Evolutionary conservation across 352 stramenopile species (phyloP), one percentile per base, ranked within the genome.

Genomic region (Phytophthora pistaciae): DNA sequence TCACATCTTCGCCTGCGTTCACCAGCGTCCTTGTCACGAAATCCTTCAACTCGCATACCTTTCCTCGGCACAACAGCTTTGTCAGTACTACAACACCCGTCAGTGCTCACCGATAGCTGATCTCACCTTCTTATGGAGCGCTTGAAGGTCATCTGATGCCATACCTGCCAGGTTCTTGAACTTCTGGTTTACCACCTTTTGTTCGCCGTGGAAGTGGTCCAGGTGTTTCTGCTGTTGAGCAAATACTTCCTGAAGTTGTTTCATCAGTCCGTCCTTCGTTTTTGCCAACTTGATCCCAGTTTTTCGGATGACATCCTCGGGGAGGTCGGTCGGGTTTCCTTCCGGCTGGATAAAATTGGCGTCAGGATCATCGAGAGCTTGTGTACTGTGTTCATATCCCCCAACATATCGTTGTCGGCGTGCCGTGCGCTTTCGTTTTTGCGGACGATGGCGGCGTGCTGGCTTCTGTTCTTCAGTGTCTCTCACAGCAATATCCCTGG

Each of bases 301-400:
- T 60, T 91, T 79, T 59, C 85, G 68, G 8, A 80, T 72, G 2
- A 97, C 85, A 68, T 97, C 91, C 0, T 96, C 80, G 0, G 91
- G 91, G 46, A 97, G 75, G 16, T 88, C 83, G 27, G 77, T 72
- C 20, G 89, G 75, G 36, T 96, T 85, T 31, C 91, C 89, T 73
- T 97, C 91, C 1, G 91, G 91, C 57, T 97, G 88, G 70, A 97
- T 96, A 58, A 97, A 95, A 9, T 29, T 77, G 4, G 81, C 79
- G 55, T 96, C 90, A 8, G 60, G 67, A 64, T 95, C 82, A 52
- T 90, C 77, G 11, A 58, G 70, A 8, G 77, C 63, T n/a, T 44
- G 14, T 44, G 2, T 7, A 44, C n/a, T 18, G 18, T 91, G 80
- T 16, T 80, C 66, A 56, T 97, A 97, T 20, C 90, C 90, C 11